These are phyloP conservation scores for Aspergillus floridensis DNA, from an alignment of 2,329 filamentous ascomycete species.

Conservation along the genomic window DNA sequence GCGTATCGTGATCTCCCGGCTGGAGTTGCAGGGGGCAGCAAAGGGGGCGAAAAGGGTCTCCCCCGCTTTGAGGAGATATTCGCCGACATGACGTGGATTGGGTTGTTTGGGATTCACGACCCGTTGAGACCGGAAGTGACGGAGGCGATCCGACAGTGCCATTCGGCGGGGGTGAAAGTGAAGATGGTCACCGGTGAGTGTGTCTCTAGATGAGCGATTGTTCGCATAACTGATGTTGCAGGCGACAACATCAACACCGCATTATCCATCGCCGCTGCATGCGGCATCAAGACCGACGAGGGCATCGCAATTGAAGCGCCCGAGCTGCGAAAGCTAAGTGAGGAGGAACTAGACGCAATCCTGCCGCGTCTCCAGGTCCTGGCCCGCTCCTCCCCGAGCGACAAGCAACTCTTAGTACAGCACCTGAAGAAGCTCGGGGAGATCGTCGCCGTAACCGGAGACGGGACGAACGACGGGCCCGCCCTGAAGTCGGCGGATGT, in stretches of 20 bases:
- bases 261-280: constrained; percentile 67
- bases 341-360: constrained; percentile 54
- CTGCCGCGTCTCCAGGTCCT: constrained; percentile 60
- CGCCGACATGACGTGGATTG: constrained; percentile 3
- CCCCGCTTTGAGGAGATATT: neutral
- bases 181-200: constrained; percentile 15
- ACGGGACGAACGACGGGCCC: constrained; percentile 63
- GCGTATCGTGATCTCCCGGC: constrained; percentile 66
- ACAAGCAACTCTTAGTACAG: constrained; percentile 61
- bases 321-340: constrained; percentile 58
- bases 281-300: constrained; percentile 61
- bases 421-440: constrained; percentile 58
- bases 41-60: neutral
- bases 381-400: constrained; percentile 62
- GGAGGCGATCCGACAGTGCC: constrained; percentile 1
- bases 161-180: constrained; percentile 52
- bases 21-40: constrained; percentile 32
- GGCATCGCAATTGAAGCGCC: constrained; percentile 66
- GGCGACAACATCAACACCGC: constrained; percentile 69
- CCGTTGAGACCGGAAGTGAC: constrained; percentile 3
- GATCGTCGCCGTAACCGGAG: constrained; percentile 60
- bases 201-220: constrained; percentile 48
- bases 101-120: constrained; percentile 4
- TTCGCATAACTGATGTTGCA: constrained; percentile 64
- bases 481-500: constrained; percentile 63